Evolutionary conservation across 176 grass and related monocot species (phyloP).

Genomic region (Lolium multiflorum): DNA sequence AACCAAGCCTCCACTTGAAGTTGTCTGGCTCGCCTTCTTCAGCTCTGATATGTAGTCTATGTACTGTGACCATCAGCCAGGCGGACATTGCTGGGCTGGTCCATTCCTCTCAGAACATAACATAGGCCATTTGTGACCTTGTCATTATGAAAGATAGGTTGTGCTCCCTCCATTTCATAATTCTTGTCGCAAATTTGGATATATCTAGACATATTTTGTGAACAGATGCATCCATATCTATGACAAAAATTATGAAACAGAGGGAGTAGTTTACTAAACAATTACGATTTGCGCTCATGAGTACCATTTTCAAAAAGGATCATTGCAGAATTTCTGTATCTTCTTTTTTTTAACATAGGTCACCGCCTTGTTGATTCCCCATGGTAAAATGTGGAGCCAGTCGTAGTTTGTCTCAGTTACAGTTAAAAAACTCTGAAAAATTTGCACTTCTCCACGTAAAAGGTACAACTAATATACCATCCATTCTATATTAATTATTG

Average conservation of each 20-base stretch:
- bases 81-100: conserved; percentile 78
- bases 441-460: neutral
- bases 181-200: no score
- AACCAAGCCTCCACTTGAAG: conserved; percentile 89
- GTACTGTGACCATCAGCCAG: conserved; percentile 66
- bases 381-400: conserved; percentile 94
- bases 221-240: no score
- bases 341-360: conserved; percentile 77
- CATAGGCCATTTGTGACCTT: neutral
- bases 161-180: no score
- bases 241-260: no score
- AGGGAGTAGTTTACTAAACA: neutral
- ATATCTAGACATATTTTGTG: no score
- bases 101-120: conserved; percentile 71
- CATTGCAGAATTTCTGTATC: conserved; percentile 70
- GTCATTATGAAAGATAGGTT: neutral
- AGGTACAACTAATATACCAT: neutral
- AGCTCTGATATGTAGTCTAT: conserved; percentile 78
- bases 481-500: no score
- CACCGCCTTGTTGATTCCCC: conserved; percentile 91
- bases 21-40: conserved; percentile 92
- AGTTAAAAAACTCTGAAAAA: neutral
- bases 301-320: conserved; percentile 90
- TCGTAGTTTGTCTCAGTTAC: conserved; percentile 64
- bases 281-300: neutral